phyloP scores from a whole-genome alignment of 768 basidiomycete genomes.

The Boletus rubroflammeus region DNA sequence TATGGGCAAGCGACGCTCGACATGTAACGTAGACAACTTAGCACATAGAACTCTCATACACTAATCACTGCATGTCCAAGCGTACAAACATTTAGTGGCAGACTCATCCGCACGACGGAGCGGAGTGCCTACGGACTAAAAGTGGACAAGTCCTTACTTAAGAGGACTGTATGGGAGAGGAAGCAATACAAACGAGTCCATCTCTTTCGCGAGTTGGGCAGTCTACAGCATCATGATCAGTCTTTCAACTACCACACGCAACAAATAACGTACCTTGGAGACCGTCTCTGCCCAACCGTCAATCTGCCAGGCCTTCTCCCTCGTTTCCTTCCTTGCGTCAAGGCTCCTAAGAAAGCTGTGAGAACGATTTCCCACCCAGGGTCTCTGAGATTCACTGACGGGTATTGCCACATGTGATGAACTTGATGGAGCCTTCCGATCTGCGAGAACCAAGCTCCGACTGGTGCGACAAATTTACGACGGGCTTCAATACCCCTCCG shows the following conservation, averaged over 20 bases:
- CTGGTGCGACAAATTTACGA: conserved; percentile 76
- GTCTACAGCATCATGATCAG: conserved; percentile 52
- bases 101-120: neutral
- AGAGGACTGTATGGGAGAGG: conserved; percentile 84
- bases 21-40: neutral
- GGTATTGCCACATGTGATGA: conserved; percentile 97
- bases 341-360: conserved; percentile 48
- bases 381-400: conserved; percentile 51
- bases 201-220: conserved; percentile 75
- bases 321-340: conserved; percentile 73
- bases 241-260: neutral
- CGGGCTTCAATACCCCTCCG: conserved; percentile 93
- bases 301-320: conserved; percentile 90
- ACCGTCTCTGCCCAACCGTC: conserved; percentile 97
- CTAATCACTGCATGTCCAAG: neutral
- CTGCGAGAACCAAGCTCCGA: conserved; percentile 92
- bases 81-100: neutral
- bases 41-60: neutral
- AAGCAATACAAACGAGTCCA: conserved; percentile 83
- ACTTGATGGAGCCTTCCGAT: conserved; percentile 82
- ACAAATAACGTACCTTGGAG: conserved; percentile 58
- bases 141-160: conserved; percentile 44
- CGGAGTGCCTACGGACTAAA: neutral
- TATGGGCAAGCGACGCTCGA: too few species aligned
- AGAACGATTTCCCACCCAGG: conserved; percentile 7